Conservation (phyloP, 805 yeast genomes). For the Teunomyces funiuensis region DNA sequence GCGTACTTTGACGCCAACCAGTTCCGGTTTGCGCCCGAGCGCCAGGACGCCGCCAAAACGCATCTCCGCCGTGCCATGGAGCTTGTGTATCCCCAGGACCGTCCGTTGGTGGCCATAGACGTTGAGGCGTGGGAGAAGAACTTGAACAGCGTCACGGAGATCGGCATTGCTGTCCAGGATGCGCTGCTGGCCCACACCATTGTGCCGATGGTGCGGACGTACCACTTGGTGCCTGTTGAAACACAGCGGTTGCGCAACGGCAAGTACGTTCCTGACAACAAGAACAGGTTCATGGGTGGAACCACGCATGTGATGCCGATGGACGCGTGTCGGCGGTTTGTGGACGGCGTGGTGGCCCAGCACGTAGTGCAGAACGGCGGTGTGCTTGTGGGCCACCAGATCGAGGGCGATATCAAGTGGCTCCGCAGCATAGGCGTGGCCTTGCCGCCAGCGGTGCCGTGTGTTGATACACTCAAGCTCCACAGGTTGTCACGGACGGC, state of each 20-base stretch:
- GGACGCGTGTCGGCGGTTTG: conserved; percentile 11
- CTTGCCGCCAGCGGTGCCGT: conserved; percentile 7
- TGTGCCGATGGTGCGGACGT: conserved; percentile 17
- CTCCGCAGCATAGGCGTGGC: conserved; percentile 14
- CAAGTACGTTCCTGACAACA: conserved; percentile 22
- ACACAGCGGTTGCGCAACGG: conserved; percentile 16
- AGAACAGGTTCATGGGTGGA: conserved; percentile 22
- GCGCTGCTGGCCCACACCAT: conserved; percentile 17
- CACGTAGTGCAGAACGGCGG: conserved; percentile 17
- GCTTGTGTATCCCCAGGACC: conserved; percentile 19
- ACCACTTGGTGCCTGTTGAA: conserved; percentile 22
- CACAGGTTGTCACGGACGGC: conserved; percentile 14
- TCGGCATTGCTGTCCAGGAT: conserved; percentile 26
- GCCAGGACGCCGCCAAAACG: background rate
- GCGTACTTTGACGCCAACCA: conserved; percentile 20
- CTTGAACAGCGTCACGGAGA: conserved; percentile 20
- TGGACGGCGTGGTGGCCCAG: conserved; percentile 13
- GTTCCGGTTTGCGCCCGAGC: conserved; percentile 18
- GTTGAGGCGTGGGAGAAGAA: conserved; percentile 26
- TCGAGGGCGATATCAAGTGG: conserved; percentile 15
- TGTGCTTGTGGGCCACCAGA: conserved; percentile 19
- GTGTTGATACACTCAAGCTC: conserved; percentile 22
- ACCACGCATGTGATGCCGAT: conserved; percentile 16
- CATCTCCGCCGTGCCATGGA: conserved; percentile 14
- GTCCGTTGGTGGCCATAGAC: conserved; percentile 26